A percentile compares a stretch with the other conserved stretches of the same genome.
phyloP scores from a whole-genome alignment of 257 asterid species.

The Primulina tabacum region DNA sequence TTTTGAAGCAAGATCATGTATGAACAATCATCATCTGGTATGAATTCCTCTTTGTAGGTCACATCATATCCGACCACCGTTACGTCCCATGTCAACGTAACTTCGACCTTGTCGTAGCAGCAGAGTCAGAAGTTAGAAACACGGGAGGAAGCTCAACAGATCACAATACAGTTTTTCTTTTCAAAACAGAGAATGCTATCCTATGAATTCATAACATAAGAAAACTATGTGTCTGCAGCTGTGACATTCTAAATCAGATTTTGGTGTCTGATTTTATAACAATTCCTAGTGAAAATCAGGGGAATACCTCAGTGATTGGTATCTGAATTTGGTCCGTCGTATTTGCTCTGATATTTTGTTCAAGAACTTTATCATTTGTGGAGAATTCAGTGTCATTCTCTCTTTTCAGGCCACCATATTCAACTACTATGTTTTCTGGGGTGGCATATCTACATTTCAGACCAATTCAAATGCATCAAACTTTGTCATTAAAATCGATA shows the following conservation, averaged over 20 bases:
- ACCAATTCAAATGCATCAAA: constrained; percentile 2
- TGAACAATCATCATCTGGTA: constrained; percentile 84
- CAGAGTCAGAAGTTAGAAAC: not conserved
- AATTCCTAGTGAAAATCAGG: not conserved
- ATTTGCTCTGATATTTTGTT: constrained; percentile 44
- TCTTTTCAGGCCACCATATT: constrained; percentile 69
- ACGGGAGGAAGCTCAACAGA: not conserved
- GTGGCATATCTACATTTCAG: constrained; percentile 44
- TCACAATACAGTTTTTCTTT: too few relatives aligned
- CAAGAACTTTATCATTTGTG: constrained; percentile 62
- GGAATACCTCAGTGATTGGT: constrained; percentile 52
- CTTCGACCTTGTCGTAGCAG: constrained; percentile 41
- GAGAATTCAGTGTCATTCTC: constrained; percentile 71
- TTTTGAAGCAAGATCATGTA: constrained; percentile 64
- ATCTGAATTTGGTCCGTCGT: constrained; percentile 43
- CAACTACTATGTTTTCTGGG: constrained; percentile 49
- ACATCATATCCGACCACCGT: constrained; percentile 68
- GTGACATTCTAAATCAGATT: not conserved
- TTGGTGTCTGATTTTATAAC: not conserved
- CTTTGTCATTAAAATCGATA: not conserved
- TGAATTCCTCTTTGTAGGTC: constrained; percentile 64
- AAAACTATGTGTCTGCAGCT: too few relatives aligned
- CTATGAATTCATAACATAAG: too few relatives aligned
- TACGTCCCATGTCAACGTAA: constrained; percentile 69
- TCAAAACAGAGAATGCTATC: not conserved